A percentile compares a stretch with the other conserved stretches of the same genome.
Conservation (phyloP, 2,329 filamentous ascomycete genomes). For the Neonectria hederae region DNA sequence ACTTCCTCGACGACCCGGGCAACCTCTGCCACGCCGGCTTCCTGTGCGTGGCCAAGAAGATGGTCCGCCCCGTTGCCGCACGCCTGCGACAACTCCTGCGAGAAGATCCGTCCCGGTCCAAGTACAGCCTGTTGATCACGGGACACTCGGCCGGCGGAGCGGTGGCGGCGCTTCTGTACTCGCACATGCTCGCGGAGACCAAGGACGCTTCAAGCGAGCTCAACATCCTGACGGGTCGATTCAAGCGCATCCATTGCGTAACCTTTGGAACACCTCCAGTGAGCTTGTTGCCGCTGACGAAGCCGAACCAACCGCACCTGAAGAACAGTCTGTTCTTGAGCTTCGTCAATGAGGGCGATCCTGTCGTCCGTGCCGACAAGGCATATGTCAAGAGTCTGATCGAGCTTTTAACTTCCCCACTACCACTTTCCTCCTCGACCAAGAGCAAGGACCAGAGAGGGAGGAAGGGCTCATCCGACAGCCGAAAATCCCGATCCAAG, state of each 20-base stretch:
- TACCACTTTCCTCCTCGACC: conserved; percentile 50
- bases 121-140: conserved; percentile 80
- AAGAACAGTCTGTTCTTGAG: conserved; percentile 78
- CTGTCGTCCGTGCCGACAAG: conserved; percentile 79
- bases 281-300: conserved; percentile 73
- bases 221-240: conserved; percentile 72
- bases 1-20: conserved; percentile 79
- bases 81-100: conserved; percentile 75
- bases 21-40: conserved; percentile 87
- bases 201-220: conserved; percentile 71
- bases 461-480: conserved; percentile 29
- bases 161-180: conserved; percentile 80
- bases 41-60: conserved; percentile 76
- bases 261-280: conserved; percentile 88
- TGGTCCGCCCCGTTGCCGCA: conserved; percentile 77
- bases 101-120: conserved; percentile 73
- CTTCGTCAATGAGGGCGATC: conserved; percentile 89
- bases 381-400: conserved; percentile 78
- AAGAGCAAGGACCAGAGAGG: conserved; percentile 25
- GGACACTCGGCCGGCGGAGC: conserved; percentile 89
- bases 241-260: conserved; percentile 83
- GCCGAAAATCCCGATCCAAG: conserved; percentile 23
- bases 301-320: conserved; percentile 59
- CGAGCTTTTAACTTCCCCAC: conserved; percentile 72
- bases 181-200: conserved; percentile 77